These are phyloP conservation scores for Podila minutissima DNA, from an alignment of 192 early-diverging fungal species.

Conservation along the genomic window DNA sequence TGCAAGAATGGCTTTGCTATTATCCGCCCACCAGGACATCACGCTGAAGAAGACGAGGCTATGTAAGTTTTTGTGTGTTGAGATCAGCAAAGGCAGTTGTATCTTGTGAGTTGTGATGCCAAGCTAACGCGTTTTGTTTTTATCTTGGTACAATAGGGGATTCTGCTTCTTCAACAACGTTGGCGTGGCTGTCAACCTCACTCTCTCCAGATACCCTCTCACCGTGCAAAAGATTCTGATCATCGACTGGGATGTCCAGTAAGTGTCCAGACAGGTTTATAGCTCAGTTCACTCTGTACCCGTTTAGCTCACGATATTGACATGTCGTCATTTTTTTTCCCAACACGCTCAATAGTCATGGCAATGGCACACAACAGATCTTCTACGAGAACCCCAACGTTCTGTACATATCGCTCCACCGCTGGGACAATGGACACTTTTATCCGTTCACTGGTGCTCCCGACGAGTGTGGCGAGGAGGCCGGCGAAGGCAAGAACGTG, in stretches of 20 bases:
- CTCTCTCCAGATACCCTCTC: constrained; percentile 59
- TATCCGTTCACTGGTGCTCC: constrained; percentile 71
- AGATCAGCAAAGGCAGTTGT: not conserved
- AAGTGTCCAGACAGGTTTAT: constrained; percentile 16
- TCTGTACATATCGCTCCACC: constrained; percentile 78
- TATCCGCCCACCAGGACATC: constrained; percentile 82
- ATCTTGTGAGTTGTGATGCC: not conserved
- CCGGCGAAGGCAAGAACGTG: constrained; percentile 63
- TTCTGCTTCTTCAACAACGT: constrained; percentile 87
- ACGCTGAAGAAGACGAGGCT: constrained; percentile 74
- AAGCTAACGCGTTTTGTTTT: not conserved
- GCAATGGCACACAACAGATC: constrained; percentile 79
- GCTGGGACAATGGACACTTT: constrained; percentile 76
- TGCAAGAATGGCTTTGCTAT: constrained; percentile 77
- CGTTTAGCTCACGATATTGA: not conserved
- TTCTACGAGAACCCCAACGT: constrained; percentile 80
- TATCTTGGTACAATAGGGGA: constrained; percentile 53
- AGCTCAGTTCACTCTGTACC: not conserved
- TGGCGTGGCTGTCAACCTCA: constrained; percentile 68
- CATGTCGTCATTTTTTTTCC: not conserved
- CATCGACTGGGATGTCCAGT: constrained; percentile 78
- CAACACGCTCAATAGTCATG: constrained; percentile 45
- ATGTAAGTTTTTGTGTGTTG: constrained; percentile 33
- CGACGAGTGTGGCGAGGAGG: constrained; percentile 63
- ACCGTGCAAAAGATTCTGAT: constrained; percentile 72